phyloP scores from a whole-genome alignment of 805 yeast genomes.

The Metschnikowia borealis region DNA sequence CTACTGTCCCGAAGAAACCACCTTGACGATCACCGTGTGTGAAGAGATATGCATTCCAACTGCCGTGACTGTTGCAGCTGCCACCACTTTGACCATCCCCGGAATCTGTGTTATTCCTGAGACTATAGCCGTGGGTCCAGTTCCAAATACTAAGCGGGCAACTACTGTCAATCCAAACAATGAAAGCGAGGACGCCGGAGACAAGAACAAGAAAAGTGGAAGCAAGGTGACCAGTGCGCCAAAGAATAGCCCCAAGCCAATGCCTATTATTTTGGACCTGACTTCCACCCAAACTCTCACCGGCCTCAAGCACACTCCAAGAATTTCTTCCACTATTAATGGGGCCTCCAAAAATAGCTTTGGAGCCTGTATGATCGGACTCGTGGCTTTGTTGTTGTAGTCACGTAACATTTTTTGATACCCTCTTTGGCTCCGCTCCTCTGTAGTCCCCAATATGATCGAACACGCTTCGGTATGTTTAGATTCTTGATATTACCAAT shows the following conservation, averaged over 20 bases:
- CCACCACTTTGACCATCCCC: background rate
- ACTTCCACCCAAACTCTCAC: background rate
- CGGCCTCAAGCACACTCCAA: background rate
- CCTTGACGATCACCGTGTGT: background rate
- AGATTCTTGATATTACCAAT: too few relatives aligned
- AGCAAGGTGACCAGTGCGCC: too few relatives aligned
- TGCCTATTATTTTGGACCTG: too few relatives aligned
- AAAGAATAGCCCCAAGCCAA: too few relatives aligned
- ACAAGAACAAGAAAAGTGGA: too few relatives aligned
- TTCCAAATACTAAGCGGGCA: too few relatives aligned
- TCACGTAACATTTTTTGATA: background rate
- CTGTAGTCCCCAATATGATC: too few relatives aligned
- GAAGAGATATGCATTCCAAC: background rate
- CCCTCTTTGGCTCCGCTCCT: too few relatives aligned
- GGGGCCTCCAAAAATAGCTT: background rate
- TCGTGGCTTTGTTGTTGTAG: background rate
- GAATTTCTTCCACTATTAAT: background rate
- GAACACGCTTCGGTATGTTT: too few relatives aligned
- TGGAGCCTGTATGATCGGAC: background rate
- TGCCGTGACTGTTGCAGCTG: background rate
- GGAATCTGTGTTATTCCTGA: background rate
- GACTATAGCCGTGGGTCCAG: background rate
- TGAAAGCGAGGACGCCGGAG: too few relatives aligned
- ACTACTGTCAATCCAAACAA: too few relatives aligned
- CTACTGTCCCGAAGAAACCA: background rate